These are phyloP conservation scores for Cavenderia fasciculata DNA, from an alignment of 78 protist genomes.

Conservation along the genomic window DNA sequence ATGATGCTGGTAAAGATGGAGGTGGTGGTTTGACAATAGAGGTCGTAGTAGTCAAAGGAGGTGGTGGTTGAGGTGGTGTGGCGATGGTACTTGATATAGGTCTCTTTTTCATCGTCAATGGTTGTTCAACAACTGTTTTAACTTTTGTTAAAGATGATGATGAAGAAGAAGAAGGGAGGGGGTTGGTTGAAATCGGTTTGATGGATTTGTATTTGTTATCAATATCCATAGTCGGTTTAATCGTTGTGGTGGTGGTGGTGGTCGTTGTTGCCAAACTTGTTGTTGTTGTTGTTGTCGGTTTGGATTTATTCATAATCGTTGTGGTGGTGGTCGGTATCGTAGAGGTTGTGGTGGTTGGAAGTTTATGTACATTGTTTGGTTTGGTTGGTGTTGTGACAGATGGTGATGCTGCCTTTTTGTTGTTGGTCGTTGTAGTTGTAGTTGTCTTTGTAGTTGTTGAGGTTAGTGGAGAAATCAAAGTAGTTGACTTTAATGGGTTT, in stretches of 20 bases:
- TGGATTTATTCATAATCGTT: background rate
- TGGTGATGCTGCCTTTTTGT: background rate
- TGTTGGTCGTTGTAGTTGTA: background rate
- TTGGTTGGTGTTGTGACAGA: background rate
- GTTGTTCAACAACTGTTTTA: background rate
- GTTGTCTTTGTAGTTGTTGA: background rate
- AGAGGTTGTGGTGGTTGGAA: too few species aligned
- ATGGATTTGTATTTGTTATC: too few species aligned
- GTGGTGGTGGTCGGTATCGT: background rate
- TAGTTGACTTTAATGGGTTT: background rate
- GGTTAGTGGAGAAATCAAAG: background rate
- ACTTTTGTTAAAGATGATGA: background rate
- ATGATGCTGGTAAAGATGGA: too few species aligned
- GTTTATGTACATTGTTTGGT: background rate
- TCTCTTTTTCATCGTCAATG: background rate
- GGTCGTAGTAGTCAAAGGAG: too few species aligned
- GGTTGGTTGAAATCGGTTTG: background rate
- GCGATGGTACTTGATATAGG: too few species aligned
- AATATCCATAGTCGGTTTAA: background rate
- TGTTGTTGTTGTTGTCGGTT: constrained; percentile 15
- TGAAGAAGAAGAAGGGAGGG: background rate
- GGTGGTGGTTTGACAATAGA: too few species aligned
- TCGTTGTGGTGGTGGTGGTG: background rate
- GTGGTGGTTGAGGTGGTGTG: too few species aligned
- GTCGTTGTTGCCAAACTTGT: constrained; percentile 23